Evolutionary conservation across 139 green algal genomes (phyloP).

Genomic region (Auxenochlorella protothecoides): DNA sequence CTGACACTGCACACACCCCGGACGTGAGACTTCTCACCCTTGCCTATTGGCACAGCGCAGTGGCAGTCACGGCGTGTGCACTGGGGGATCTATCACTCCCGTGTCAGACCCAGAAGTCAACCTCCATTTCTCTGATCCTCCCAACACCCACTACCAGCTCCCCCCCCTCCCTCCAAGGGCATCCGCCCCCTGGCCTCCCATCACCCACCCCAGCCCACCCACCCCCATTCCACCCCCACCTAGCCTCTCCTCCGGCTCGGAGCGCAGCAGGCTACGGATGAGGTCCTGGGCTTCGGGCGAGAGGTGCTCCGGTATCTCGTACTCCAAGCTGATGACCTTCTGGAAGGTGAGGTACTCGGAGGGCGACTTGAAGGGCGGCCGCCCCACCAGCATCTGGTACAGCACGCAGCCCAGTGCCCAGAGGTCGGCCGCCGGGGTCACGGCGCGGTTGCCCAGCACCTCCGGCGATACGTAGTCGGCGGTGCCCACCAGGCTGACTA

Average conservation of each 20-base stretch:
- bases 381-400: conserved; percentile 38
- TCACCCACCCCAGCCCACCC: no score
- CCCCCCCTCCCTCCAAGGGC: no score
- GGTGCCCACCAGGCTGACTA: conserved; percentile 69
- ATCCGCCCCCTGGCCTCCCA: no score
- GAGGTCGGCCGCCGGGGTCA: conserved; percentile 58
- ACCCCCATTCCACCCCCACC: conserved; percentile 19
- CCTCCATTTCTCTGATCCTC: no score
- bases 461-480: conserved; percentile 66
- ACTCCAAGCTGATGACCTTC: conserved; percentile 26
- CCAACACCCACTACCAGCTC: no score
- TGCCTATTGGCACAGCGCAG: background rate
- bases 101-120: no score
- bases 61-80: no score
- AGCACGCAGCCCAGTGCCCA: conserved; percentile 75
- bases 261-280: conserved; percentile 44
- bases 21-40: background rate
- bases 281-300: conserved; percentile 38
- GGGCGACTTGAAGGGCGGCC: conserved; percentile 58
- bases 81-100: no score
- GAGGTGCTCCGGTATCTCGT: conserved; percentile 6
- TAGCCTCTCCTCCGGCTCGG: conserved; percentile 47
- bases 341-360: conserved; percentile 83
- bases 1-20: conserved; percentile 5
- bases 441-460: conserved; percentile 48